phyloP scores from a whole-genome alignment of 345 rosid species.

The Boechera divaricarpa region DNA sequence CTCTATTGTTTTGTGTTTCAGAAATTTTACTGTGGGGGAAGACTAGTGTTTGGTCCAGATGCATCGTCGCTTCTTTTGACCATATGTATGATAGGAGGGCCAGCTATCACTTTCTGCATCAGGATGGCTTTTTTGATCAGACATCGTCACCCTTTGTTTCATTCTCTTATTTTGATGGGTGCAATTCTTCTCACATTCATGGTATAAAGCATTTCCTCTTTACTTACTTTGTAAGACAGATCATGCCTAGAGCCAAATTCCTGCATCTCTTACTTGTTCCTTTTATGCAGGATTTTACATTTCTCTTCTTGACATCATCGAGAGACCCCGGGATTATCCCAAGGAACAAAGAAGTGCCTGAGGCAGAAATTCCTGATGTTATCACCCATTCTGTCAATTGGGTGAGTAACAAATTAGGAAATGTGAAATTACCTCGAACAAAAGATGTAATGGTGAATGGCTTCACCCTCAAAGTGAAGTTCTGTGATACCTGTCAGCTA shows the following conservation, averaged over 20 bases:
- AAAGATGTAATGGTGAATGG: slow-evolving; percentile 68
- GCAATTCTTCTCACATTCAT: slow-evolving; percentile 56
- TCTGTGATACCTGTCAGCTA: slow-evolving; percentile 79
- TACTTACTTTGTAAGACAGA: background rate
- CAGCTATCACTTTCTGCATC: slow-evolving; percentile 68
- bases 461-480: slow-evolving; percentile 68
- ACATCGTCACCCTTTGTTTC: slow-evolving; percentile 34
- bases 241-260: background rate
- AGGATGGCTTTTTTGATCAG: slow-evolving; percentile 53
- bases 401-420: slow-evolving; percentile 49
- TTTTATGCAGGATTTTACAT: slow-evolving; percentile 59
- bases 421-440: slow-evolving; percentile 57
- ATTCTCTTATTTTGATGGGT: slow-evolving; percentile 48
- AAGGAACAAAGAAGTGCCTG: slow-evolving; percentile 47
- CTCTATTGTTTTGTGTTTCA: slow-evolving; percentile 42
- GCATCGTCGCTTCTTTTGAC: slow-evolving; percentile 72
- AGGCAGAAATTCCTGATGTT: slow-evolving; percentile 52
- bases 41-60: slow-evolving; percentile 88
- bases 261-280: background rate
- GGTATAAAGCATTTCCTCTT: slow-evolving; percentile 49
- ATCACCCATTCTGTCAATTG: slow-evolving; percentile 61
- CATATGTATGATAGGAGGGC: slow-evolving; percentile 63
- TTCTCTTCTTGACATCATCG: slow-evolving; percentile 70
- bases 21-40: slow-evolving; percentile 84
- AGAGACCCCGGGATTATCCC: slow-evolving; percentile 92